phyloP scores from a whole-genome alignment of 768 basidiomycete genomes.

The Coprinopsis strossmayeri region DNA sequence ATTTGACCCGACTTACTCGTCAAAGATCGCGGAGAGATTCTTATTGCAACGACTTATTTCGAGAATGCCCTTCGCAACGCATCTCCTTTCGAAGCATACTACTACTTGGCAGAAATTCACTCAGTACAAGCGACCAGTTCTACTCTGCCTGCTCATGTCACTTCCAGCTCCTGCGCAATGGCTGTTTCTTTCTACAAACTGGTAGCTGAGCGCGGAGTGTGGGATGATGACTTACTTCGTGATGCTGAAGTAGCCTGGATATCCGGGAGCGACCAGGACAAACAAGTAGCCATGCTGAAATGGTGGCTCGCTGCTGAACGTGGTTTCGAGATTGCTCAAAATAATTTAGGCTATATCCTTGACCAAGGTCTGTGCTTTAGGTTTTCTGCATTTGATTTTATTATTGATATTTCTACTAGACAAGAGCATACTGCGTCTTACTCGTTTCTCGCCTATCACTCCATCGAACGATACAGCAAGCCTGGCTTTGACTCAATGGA shows the following conservation, averaged over 20 bases:
- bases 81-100: constrained; percentile 92
- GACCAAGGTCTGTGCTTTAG: constrained; percentile 84
- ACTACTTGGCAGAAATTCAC: constrained; percentile 85
- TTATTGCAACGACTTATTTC: constrained; percentile 64
- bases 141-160: constrained; percentile 37
- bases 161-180: constrained; percentile 76
- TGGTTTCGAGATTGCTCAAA: constrained; percentile 90
- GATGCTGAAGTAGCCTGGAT: constrained; percentile 79
- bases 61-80: constrained; percentile 83
- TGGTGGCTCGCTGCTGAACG: constrained; percentile 96
- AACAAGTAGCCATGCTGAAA: constrained; percentile 79
- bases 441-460: constrained; percentile 61
- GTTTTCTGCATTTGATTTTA: no score
- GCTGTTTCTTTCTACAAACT: constrained; percentile 93
- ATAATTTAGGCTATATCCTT: constrained; percentile 87
- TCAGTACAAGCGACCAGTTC: constrained; percentile 44
- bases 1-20: not conserved
- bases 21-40: constrained; percentile 63
- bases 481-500: constrained; percentile 89
- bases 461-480: constrained; percentile 79
- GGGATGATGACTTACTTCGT: constrained; percentile 72
- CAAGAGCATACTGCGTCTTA: constrained; percentile 59
- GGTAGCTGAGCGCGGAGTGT: constrained; percentile 86
- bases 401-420: constrained; percentile 34
- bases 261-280: constrained; percentile 61